Evolutionary conservation across 345 rosid species (phyloP).

Genomic region (Draba incana): DNA sequence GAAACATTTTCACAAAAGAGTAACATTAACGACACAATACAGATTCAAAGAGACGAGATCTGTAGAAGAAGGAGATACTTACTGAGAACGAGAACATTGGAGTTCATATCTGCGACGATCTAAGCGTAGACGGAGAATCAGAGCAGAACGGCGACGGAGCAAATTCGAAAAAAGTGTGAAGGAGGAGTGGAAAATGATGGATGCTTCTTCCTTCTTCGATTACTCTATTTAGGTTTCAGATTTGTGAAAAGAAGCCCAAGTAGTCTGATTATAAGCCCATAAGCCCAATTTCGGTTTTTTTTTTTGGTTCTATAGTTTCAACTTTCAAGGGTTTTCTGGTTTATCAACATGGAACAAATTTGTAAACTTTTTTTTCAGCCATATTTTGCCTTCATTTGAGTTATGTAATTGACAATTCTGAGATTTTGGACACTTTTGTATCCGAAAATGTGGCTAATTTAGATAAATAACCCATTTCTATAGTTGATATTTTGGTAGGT

Average conservation of each 20-base stretch:
- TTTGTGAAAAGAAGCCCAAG: constrained; percentile 20
- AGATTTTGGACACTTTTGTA: too few species aligned
- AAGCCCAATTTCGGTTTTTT: not conserved
- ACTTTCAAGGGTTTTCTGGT: not conserved
- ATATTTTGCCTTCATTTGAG: too few species aligned
- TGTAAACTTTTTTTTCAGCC: too few species aligned
- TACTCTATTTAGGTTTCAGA: constrained; percentile 1
- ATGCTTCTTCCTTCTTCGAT: not conserved
- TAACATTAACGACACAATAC: not conserved
- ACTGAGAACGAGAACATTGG: constrained; percentile 92
- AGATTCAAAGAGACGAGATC: constrained; percentile 12
- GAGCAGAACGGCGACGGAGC: constrained; percentile 35
- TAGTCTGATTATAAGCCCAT: not conserved
- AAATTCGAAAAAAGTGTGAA: constrained; percentile 21
- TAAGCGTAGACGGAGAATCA: constrained; percentile 12
- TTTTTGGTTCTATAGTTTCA: not conserved
- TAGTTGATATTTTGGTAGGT: too few species aligned
- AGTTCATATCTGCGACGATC: constrained; percentile 54
- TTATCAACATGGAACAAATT: not conserved
- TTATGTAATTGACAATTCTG: too few species aligned
- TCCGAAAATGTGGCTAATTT: too few species aligned
- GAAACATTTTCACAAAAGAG: constrained; percentile 28
- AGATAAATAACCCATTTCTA: too few species aligned
- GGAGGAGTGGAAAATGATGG: constrained; percentile 7
- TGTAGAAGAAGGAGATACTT: constrained; percentile 31